phyloP scores from a whole-genome alignment of 768 basidiomycete species.

The Asterophora parasitica region DNA sequence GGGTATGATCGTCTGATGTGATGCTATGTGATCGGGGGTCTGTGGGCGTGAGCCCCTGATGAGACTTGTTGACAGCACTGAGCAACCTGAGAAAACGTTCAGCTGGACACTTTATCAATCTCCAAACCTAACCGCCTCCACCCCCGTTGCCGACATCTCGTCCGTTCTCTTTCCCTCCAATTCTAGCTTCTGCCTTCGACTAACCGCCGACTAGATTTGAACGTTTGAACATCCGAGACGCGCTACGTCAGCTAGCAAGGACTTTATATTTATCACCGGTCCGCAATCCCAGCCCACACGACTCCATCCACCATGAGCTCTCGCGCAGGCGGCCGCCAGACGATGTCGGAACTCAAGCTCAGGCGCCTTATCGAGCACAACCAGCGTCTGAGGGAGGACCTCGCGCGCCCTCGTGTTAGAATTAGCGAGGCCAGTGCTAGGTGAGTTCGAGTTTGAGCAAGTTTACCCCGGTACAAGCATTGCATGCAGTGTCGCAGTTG shows the following conservation, averaged over 20 bases:
- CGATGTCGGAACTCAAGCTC: constrained; percentile 97
- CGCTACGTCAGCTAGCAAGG: background rate
- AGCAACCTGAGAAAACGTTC: constrained; percentile 19
- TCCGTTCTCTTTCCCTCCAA: background rate
- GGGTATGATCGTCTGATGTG: constrained; percentile 15
- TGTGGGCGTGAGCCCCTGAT: constrained; percentile 3
- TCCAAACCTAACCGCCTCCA: constrained; percentile 10
- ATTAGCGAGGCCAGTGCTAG: constrained; percentile 91
- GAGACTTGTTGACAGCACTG: no score
- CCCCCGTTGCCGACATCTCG: background rate
- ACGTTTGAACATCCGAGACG: no score
- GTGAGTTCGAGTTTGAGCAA: constrained; percentile 35
- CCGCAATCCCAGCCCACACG: no score
- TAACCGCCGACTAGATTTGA: background rate
- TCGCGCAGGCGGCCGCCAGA: constrained; percentile 66
- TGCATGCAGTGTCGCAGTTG: no score
- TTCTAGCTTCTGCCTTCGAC: no score
- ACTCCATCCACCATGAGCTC: constrained; percentile 44
- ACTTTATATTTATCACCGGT: constrained; percentile 5
- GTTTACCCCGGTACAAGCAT: no score
- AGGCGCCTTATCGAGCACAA: constrained; percentile 93
- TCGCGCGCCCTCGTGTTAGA: constrained; percentile 81
- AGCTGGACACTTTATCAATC: constrained; percentile 8
- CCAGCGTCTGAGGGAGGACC: constrained; percentile 83
- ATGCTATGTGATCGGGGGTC: no score